Evolutionary conservation across 768 basidiomycete species (phyloP).

Genomic region (Hericium erinaceus): DNA sequence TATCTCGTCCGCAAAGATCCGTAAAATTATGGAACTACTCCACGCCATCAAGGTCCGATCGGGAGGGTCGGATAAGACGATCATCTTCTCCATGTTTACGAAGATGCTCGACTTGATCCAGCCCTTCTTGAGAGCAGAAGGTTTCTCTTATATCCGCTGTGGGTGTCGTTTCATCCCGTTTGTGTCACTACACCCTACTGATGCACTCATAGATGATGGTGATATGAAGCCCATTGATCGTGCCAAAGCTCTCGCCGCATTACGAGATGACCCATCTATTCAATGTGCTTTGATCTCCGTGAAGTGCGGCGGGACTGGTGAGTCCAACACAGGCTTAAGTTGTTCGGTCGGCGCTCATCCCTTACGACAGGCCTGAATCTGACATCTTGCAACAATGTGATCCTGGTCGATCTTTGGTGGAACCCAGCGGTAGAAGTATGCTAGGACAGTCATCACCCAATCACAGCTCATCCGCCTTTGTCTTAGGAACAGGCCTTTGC

Average conservation of each 20-base stretch:
- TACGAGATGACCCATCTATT: conserved; percentile 47
- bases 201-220: conserved; percentile 61
- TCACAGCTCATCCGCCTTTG: background rate
- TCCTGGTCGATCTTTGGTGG: conserved; percentile 92
- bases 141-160: conserved; percentile 78
- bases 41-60: conserved; percentile 40
- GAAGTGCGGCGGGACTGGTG: conserved; percentile 87
- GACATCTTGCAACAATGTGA: conserved; percentile 87
- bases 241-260: conserved; percentile 60
- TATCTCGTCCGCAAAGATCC: conserved; percentile 68
- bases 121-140: conserved; percentile 62
- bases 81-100: conserved; percentile 91
- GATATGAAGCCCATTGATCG: conserved; percentile 69
- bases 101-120: conserved; percentile 76
- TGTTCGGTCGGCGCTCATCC: background rate
- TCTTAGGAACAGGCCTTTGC: conserved; percentile 83
- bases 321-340: background rate
- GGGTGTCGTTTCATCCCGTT: conserved; percentile 26
- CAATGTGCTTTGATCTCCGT: conserved; percentile 87
- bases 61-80: conserved; percentile 63
- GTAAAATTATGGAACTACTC: conserved; percentile 68
- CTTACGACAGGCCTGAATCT: conserved; percentile 61
- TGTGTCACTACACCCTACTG: background rate
- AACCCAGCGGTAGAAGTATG: conserved; percentile 74
- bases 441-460: conserved; percentile 14